Evolutionary conservation across 1,284 basidiomycete genomes (phyloP), one percentile per base, ranked within the genome.

Genomic region (Trametes hirsuta): DNA sequence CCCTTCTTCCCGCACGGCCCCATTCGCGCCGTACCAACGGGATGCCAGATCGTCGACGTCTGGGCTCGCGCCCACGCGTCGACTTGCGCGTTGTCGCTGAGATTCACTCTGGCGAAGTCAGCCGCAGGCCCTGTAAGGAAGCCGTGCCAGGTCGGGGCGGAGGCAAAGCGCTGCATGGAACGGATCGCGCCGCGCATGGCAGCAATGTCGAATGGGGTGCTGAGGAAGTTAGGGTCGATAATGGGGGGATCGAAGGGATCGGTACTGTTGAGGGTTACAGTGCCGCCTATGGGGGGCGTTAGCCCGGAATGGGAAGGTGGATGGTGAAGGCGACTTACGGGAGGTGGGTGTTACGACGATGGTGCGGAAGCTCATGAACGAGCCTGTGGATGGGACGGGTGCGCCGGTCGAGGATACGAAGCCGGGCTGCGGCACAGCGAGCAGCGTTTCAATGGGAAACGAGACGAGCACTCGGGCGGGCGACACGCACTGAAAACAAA

Each of bases 331-430:
- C 3, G 6, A 71, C 74, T 59, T 62, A 78, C 77, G 73, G 39
- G 76, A 78, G 5, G 71, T 62, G 1, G 76, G 76, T 3, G 75
- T 64, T 10, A 76, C 67, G 14, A 77, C 58, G 22, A 67, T 67
- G 4, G 66, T 62, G 22, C 57, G 54, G 44, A 74, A 62, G 2
- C 70, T 69, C 39, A 76, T 61, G 61, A 68, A 76, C 8, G 71
- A 66, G 6, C 75, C 74, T 10, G 71, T 68, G 8, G 62, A 37
- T 10, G 71, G 72, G 39, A 54, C 42, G 0, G 62, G 55, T 10
- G n/a, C 15, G 5, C 41, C 53, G 50, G 59, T 42, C 21, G 37
- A 46, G 18, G 59, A 62, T 8, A 49, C 44, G 35, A 58, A 61
- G 10, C 59, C 59, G 1, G 53, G 50, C 57, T 59, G 48, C 14